Evolutionary conservation across 176 grass and related monocot genomes (phyloP), one percentile per base, ranked within the genome.

Genomic region (Raddia distichophylla): DNA sequence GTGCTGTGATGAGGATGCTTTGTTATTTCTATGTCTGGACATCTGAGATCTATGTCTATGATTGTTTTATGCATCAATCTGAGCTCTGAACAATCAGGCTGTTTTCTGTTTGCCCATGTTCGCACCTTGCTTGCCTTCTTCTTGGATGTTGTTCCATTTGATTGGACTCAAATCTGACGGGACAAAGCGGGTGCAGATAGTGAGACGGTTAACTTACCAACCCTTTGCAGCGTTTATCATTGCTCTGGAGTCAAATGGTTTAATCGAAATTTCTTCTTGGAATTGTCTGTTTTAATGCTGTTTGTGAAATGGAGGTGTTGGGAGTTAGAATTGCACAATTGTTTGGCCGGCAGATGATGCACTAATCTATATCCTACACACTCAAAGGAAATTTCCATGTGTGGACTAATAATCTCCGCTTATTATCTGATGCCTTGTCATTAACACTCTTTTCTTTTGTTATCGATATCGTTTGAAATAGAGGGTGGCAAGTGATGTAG

Each of bases 161-260:
- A 14, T 51, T 86, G 34, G 8, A 14, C 59, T 73, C 10, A 5
- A 10, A 73, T 86, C 65, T 62, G 60, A 77, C 64, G 79, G 62
- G 75, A 75, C 73, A 85, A 51, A 91, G 88, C 71, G 0, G 88
- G 82, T 82, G 92, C 90, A 51, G 0, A 91, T 3, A 95, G 17
- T 4, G 20, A 95, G n/a, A 87, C 68, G 90, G 45, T 93, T 93
- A 87, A 81, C 95, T 89, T 95, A 93, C 90, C 96, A 98, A 92
- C 90, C 84, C 88, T 79, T 86, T 42, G 90, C 90, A 90, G 75
- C 17, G 33, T 35, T 74, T 85, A 77, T 62, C 20, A 80, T 95
- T 95, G 90, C 96, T 73, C 53, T 90, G 89, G 90, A 50, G 96
- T 95, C 96, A 99, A 99, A 95, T 95, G 72, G 89, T 84, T 78